Base-by-base conservation (phyloP, 768 basidiomycete genomes). In the Epithele typhae region DNA sequence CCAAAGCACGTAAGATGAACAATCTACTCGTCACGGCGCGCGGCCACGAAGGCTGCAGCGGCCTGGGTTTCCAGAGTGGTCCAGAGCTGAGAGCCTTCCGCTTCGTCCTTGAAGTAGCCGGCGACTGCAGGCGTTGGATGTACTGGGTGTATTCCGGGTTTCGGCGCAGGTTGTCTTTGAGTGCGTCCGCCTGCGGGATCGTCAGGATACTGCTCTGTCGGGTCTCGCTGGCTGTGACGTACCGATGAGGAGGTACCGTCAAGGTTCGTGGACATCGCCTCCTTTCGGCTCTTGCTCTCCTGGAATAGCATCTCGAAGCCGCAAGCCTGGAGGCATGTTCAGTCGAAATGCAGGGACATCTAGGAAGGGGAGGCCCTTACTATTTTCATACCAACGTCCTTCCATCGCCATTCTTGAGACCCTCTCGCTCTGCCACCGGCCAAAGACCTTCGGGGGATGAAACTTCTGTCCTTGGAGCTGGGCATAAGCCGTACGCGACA, bases 301-400 rank as follows among this genome's bases (percentile, higher is more conserved):
- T 88, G 84, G 62, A 88, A 97, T 33, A 96, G 75, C 76, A 98
- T 99, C 69, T 99, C 96, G 52, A 97, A 97, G 1, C 96, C 96
- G 52, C 91, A 91, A 2, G 92, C 84, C 86, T 94, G 59, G 7
- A 37, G 40, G 19, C 9, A 27, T 9, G 11, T 12, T 9, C 19
- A 23, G 38, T 4, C 23, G 24, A 48, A n/a, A 54, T 40, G 14
- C 12, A 17, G n/a, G n/a, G n/a, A n/a, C 40, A 11, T 7, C 22
- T 1, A n/a, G 33, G 1, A 23, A 11, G 32, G 4, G 12, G 11
- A 21, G 42, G 37, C 19, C 65, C 78, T 40, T 50, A 89, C 92
- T 43, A 98, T 82, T 71, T 98, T 98, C 83, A 97, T 87, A 7
- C 95, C 95, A 23, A 90, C 64, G 65, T 92, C 89, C 47, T 79